Conservation (phyloP, 2,329 filamentous ascomycete species). For the Blastomyces percursus region DNA sequence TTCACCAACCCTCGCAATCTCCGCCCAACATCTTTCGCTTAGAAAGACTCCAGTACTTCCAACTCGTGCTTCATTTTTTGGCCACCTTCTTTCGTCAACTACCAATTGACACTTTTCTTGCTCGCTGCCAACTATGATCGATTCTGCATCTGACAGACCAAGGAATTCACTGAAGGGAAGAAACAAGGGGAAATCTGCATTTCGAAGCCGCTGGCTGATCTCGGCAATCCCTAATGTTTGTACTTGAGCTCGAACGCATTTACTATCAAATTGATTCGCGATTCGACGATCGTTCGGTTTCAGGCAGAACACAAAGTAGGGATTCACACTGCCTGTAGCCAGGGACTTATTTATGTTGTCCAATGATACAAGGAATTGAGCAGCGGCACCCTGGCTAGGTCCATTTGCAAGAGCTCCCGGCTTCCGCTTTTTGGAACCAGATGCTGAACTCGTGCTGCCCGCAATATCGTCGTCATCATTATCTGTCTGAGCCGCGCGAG, state of each 20-base stretch:
- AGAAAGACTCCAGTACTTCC: slow-evolving; percentile 91
- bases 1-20: slow-evolving; percentile 67
- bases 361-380: slow-evolving; percentile 79
- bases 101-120: slow-evolving; percentile 82
- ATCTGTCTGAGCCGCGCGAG: slow-evolving; percentile 15
- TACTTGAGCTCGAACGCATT: slow-evolving; percentile 88
- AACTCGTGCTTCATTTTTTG: slow-evolving; percentile 76
- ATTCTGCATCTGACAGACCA: slow-evolving; percentile 73
- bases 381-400: slow-evolving; percentile 69
- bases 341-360: slow-evolving; percentile 86
- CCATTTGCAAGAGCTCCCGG: slow-evolving; percentile 28
- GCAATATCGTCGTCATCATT: slow-evolving; percentile 13
- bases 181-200: slow-evolving; percentile 92
- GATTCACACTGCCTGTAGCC: slow-evolving; percentile 70
- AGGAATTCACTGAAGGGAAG: slow-evolving; percentile 93
- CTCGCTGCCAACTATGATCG: slow-evolving; percentile 80
- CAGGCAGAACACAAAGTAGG: slow-evolving; percentile 92
- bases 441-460: slow-evolving; percentile 18
- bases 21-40: slow-evolving; percentile 91
- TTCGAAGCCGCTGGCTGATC: slow-evolving; percentile 84
- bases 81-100: slow-evolving; percentile 89
- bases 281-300: slow-evolving; percentile 97
- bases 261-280: slow-evolving; percentile 97
- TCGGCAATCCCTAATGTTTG: slow-evolving; percentile 95
- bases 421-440: slow-evolving; percentile 22